phyloP scores from a whole-genome alignment of 768 basidiomycete genomes.

The Pulveroboletus sp. region DNA sequence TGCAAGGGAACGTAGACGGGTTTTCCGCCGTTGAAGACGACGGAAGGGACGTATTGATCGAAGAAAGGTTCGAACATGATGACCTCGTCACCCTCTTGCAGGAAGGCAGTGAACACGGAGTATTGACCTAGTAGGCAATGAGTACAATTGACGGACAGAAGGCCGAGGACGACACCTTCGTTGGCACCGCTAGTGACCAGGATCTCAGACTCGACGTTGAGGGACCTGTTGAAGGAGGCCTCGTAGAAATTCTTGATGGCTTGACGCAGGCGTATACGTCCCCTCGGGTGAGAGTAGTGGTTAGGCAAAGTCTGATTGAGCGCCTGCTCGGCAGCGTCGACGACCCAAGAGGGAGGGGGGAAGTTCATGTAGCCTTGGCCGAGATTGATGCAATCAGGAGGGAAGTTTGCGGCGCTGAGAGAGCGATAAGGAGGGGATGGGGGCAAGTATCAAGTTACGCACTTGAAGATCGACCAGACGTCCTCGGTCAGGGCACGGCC shows the following conservation, averaged over 20 bases:
- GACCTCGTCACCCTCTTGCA: slow-evolving; percentile 92
- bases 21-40: slow-evolving; percentile 89
- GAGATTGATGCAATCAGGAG: slow-evolving; percentile 89
- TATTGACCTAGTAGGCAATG: slow-evolving; percentile 61
- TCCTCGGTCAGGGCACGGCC: slow-evolving; percentile 77
- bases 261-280: slow-evolving; percentile 79
- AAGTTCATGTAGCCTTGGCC: slow-evolving; percentile 97
- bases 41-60: slow-evolving; percentile 90
- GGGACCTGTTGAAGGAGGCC: slow-evolving; percentile 56
- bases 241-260: slow-evolving; percentile 83
- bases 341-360: slow-evolving; percentile 75
- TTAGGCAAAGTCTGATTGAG: slow-evolving; percentile 58
- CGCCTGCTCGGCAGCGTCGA: slow-evolving; percentile 66
- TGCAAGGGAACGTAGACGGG: slow-evolving; percentile 95
- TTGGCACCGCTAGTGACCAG: slow-evolving; percentile 96
- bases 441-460: slow-evolving; percentile 4
- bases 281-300: slow-evolving; percentile 91
- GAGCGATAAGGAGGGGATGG: slow-evolving; percentile 4
- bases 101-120: slow-evolving; percentile 86
- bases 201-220: slow-evolving; percentile 85
- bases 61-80: slow-evolving; percentile 99
- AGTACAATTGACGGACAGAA: not conserved
- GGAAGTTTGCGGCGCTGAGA: slow-evolving; percentile 77
- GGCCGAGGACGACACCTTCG: slow-evolving; percentile 55
- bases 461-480: slow-evolving; percentile 94